Evolutionary conservation across 345 rosid species (phyloP).

Genomic region (Eucalyptus albens): DNA sequence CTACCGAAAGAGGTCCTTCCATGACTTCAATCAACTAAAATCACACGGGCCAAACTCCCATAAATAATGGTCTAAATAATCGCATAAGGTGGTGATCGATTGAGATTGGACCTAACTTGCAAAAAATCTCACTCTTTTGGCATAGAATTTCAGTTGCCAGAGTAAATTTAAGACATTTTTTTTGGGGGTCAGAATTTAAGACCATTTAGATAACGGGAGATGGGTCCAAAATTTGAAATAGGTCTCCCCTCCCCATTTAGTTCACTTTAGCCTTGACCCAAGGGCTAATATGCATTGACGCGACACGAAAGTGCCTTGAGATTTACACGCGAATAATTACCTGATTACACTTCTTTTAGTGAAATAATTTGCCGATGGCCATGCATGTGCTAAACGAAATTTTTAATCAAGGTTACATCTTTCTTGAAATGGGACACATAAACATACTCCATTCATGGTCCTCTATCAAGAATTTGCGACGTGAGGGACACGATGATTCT

Average conservation of each 20-base stretch:
- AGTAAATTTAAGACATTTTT: too few relatives aligned
- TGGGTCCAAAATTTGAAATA: background rate
- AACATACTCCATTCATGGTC: background rate
- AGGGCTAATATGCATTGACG: background rate
- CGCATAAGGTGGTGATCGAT: rapidly evolving
- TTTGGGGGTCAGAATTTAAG: too few relatives aligned
- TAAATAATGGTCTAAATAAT: too few relatives aligned
- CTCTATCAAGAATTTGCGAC: background rate
- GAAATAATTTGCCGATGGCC: too few relatives aligned
- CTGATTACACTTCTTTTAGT: too few relatives aligned
- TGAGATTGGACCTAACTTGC: background rate
- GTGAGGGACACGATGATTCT: background rate
- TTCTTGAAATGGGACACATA: background rate
- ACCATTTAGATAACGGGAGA: background rate
- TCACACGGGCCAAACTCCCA: too few relatives aligned
- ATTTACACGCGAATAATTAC: too few relatives aligned
- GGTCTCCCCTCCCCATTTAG: background rate
- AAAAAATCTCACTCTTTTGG: too few relatives aligned
- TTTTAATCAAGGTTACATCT: background rate
- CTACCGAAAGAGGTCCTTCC: background rate
- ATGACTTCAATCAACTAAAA: too few relatives aligned
- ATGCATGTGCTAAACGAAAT: background rate
- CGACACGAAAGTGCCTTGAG: background rate
- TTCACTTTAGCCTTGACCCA: background rate
- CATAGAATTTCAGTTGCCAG: rapidly evolving